Evolutionary conservation across 2,329 filamentous ascomycete genomes (phyloP).

Genomic region (Saccharata proteae): DNA sequence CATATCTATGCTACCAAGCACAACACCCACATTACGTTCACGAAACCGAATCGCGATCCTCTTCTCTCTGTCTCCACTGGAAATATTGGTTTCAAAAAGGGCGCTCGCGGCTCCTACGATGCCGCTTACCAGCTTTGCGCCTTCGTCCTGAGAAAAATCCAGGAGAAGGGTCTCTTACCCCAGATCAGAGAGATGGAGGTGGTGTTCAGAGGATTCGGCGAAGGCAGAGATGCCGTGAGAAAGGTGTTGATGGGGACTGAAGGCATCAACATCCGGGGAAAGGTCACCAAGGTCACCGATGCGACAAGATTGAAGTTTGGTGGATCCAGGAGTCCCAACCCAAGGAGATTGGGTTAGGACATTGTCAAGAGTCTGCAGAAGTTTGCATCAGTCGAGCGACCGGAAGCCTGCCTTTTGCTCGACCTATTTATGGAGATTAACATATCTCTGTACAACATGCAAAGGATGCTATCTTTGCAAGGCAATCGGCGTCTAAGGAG

Average conservation of each 20-base stretch:
- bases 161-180: constrained; percentile 65
- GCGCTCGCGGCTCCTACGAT: constrained; percentile 71
- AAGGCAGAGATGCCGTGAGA: constrained; percentile 74
- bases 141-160: constrained; percentile 71
- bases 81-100: constrained; percentile 84
- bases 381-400: too few species aligned
- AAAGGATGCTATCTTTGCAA: too few species aligned
- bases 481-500: too few species aligned
- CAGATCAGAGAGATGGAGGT: constrained; percentile 71
- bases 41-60: constrained; percentile 65
- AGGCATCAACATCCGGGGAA: constrained; percentile 59
- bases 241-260: constrained; percentile 84
- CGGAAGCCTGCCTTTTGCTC: too few species aligned
- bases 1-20: constrained; percentile 82
- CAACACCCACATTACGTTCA: constrained; percentile 89
- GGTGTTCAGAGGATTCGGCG: constrained; percentile 71
- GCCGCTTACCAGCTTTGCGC: constrained; percentile 81
- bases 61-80: constrained; percentile 72
- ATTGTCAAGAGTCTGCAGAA: too few species aligned
- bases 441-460: too few species aligned
- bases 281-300: constrained; percentile 73
- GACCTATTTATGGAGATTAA: too few species aligned
- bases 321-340: constrained; percentile 74
- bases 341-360: constrained; percentile 62
- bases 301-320: constrained; percentile 89